phyloP scores from a whole-genome alignment of 805 yeast species.

The Metschnikowia henanensis region DNA sequence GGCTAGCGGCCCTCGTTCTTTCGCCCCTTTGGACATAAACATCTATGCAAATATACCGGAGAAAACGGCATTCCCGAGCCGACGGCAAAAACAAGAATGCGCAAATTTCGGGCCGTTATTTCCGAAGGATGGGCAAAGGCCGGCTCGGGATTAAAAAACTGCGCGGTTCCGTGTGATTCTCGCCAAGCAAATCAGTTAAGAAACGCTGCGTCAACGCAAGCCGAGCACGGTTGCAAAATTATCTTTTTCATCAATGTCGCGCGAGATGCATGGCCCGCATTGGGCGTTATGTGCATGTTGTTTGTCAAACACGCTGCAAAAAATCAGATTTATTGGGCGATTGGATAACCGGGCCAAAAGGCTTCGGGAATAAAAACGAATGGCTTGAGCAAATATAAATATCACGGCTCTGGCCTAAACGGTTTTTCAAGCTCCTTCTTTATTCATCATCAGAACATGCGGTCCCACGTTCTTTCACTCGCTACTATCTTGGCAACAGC shows the following conservation, averaged over 20 bases:
- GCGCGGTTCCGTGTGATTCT: not conserved
- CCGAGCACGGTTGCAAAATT: not conserved
- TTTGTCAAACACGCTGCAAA: no score
- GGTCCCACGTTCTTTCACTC: constrained; percentile 8
- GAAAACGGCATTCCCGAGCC: no score
- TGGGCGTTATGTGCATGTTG: not conserved
- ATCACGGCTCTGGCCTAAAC: no score
- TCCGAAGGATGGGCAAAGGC: no score
- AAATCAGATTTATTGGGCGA: not conserved
- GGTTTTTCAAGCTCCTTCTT: no score
- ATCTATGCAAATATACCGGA: no score
- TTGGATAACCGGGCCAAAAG: not conserved
- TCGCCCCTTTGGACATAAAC: no score
- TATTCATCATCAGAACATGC: no score
- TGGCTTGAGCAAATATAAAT: not conserved
- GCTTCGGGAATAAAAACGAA: not conserved
- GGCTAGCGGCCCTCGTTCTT: no score
- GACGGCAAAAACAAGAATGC: no score
- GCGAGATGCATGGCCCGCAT: not conserved
- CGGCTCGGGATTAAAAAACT: constrained; percentile 2
- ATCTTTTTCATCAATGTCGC: constrained; percentile 12
- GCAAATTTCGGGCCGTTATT: no score
- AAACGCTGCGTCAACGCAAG: not conserved
- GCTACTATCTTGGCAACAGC: constrained; percentile 11
- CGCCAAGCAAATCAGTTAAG: not conserved